Evolutionary conservation across 202 grass and related monocot species (phyloP).

Genomic region (Eragrostis tef): DNA sequence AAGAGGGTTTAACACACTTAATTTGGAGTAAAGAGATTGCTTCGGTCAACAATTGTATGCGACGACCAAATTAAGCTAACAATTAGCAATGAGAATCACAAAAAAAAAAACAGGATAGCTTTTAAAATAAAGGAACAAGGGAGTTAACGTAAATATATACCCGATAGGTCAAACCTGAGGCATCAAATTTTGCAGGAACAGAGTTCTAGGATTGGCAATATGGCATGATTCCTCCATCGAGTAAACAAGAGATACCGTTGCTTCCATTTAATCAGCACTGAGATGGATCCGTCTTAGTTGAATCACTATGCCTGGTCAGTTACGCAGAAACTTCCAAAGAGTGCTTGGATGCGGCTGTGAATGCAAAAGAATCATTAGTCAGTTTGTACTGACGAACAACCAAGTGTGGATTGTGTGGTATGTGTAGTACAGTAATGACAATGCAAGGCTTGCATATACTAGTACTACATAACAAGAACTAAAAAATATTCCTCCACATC

Average conservation of each 20-base stretch:
- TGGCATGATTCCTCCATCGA: neutral
- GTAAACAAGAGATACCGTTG: neutral
- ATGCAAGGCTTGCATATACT: neutral
- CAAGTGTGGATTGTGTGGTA: neutral
- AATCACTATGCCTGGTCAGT: neutral
- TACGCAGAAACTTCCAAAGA: neutral
- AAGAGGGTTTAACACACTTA: neutral
- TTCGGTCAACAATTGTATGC: constrained; percentile 30
- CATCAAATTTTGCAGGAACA: neutral
- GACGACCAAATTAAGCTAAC: neutral
- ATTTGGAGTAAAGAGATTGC: neutral
- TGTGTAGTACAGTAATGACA: neutral
- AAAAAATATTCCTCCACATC: constrained; percentile 48
- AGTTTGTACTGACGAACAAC: constrained; percentile 34
- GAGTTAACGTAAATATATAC: neutral
- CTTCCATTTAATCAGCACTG: neutral
- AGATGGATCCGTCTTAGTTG: neutral
- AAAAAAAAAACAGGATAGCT: neutral
- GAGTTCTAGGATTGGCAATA: neutral
- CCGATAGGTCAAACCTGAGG: constrained; percentile 23
- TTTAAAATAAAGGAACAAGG: neutral
- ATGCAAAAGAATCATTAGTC: neutral
- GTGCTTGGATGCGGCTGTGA: constrained; percentile 16
- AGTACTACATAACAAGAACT: neutral
- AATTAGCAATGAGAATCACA: neutral